phyloP scores from a whole-genome alignment of 1,284 basidiomycete genomes.

The Meira miltonrushii region DNA sequence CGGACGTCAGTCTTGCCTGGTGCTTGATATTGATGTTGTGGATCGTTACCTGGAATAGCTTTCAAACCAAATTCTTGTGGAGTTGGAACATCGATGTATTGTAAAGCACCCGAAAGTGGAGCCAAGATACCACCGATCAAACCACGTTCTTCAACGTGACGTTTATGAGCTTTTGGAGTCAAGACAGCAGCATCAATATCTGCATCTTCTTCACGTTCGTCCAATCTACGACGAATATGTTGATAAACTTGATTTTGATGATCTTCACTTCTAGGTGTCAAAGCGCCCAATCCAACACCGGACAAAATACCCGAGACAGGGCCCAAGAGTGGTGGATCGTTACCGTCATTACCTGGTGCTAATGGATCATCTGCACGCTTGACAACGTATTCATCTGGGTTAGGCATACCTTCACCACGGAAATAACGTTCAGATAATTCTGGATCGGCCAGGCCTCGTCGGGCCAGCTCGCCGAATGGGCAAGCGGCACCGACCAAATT shows the following conservation, averaged over 20 bases:
- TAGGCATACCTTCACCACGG: constrained; percentile 11
- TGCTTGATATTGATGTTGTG: constrained; percentile 19
- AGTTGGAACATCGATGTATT: constrained; percentile 13
- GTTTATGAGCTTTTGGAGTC: constrained; percentile 18
- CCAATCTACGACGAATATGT: constrained; percentile 8
- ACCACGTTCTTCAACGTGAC: constrained; percentile 14
- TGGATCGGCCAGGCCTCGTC: constrained; percentile 10
- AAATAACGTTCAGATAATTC: constrained; percentile 12
- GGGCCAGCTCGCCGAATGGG: constrained; percentile 14
- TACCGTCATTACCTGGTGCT: constrained; percentile 7
- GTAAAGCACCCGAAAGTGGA: constrained; percentile 13
- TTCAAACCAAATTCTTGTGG: constrained; percentile 17
- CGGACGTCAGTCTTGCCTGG: constrained; percentile 16
- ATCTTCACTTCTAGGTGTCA: constrained; percentile 6
- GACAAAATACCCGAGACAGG: constrained; percentile 16
- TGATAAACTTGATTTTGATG: constrained; percentile 3
- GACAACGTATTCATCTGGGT: neutral
- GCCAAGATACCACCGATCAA: constrained; percentile 15
- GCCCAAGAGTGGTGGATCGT: constrained; percentile 14
- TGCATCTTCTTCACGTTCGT: constrained; percentile 16
- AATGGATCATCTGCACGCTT: constrained; percentile 10
- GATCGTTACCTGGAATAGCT: constrained; percentile 17
- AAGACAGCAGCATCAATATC: constrained; percentile 12
- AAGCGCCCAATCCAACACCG: constrained; percentile 14
- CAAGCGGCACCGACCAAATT: constrained; percentile 8